Evolutionary conservation across 495 filamentous ascomycete species (phyloP).

Genomic region (Aspergillus homomorphus): DNA sequence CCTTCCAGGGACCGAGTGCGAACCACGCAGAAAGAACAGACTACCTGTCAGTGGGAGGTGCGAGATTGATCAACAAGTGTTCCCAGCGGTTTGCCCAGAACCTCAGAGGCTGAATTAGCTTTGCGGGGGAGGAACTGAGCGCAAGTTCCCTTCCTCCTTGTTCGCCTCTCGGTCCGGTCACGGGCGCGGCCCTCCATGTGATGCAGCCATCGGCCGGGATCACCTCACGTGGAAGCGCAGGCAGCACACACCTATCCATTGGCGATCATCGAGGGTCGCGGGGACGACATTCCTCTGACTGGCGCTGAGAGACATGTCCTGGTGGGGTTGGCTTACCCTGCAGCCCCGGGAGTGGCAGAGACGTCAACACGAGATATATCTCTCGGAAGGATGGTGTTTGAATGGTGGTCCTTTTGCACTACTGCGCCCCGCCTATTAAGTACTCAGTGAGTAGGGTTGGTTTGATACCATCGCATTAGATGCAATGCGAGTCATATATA

Average conservation of each 20-base stretch:
- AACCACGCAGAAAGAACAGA: neutral
- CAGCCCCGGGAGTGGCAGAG: neutral
- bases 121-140: constrained; percentile 4
- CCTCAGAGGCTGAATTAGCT: neutral
- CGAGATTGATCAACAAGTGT: neutral
- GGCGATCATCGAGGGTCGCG: neutral
- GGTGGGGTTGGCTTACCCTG: neutral
- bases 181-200: constrained; percentile 6
- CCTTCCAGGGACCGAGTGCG: neutral
- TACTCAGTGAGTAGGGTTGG: no score
- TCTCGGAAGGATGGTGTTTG: neutral
- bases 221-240: neutral
- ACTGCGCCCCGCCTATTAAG: neutral
- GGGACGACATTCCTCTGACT: neutral
- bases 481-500: neutral
- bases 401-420: no score
- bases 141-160: neutral
- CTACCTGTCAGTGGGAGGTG: neutral
- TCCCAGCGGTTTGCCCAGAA: neutral
- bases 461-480: no score
- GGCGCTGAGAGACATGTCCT: neutral
- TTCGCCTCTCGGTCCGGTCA: constrained; percentile 6
- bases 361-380: neutral
- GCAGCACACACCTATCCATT: neutral
- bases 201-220: constrained; percentile 2